phyloP scores from a whole-genome alignment of 768 basidiomycete species.

The Austroboletus eburneus region DNA sequence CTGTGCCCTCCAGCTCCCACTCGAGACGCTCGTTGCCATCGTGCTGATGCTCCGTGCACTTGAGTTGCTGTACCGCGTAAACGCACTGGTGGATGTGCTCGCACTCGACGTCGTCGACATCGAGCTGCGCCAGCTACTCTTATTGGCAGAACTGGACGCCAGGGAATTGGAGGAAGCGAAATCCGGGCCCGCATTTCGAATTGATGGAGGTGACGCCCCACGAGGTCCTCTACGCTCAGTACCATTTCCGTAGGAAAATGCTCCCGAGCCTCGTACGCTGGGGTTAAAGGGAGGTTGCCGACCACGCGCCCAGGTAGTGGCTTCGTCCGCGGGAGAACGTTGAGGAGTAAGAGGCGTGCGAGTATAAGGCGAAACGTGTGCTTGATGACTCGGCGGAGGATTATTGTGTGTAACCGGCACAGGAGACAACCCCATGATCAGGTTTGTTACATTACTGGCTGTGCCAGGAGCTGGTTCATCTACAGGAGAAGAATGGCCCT shows the following conservation, averaged over 20 bases:
- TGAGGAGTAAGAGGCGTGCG: slow-evolving; percentile 30
- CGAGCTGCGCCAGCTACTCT: slow-evolving; percentile 71
- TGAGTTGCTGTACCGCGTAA: slow-evolving; percentile 71
- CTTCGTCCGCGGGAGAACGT: slow-evolving; percentile 37
- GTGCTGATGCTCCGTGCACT: slow-evolving; percentile 74
- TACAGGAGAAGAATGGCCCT: slow-evolving; percentile 43
- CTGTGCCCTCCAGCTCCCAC: slow-evolving; percentile 66
- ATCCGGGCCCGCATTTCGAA: slow-evolving; percentile 46
- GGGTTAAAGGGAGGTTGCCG: slow-evolving; percentile 34
- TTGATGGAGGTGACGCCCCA: slow-evolving; percentile 56
- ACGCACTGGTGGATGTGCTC: slow-evolving; percentile 64
- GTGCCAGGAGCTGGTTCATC: slow-evolving; percentile 49
- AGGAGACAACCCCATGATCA: slow-evolving; percentile 57
- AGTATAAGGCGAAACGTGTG: slow-evolving; percentile 21
- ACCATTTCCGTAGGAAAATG: slow-evolving; percentile 11
- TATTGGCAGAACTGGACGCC: slow-evolving; percentile 41
- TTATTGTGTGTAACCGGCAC: slow-evolving; percentile 7
- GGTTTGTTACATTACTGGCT: slow-evolving; percentile 70
- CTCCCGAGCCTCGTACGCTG: slow-evolving; percentile 17
- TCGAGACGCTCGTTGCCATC: slow-evolving; percentile 75
- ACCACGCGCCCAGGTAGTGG: slow-evolving; percentile 47
- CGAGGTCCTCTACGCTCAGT: slow-evolving; percentile 39
- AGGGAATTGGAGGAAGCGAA: slow-evolving; percentile 58
- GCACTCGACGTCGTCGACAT: slow-evolving; percentile 67
- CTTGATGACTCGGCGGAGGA: slow-evolving; percentile 9